Base-by-base conservation (phyloP, 2,329 filamentous ascomycete genomes). In the Chaetomiaceae sp. region DNA sequence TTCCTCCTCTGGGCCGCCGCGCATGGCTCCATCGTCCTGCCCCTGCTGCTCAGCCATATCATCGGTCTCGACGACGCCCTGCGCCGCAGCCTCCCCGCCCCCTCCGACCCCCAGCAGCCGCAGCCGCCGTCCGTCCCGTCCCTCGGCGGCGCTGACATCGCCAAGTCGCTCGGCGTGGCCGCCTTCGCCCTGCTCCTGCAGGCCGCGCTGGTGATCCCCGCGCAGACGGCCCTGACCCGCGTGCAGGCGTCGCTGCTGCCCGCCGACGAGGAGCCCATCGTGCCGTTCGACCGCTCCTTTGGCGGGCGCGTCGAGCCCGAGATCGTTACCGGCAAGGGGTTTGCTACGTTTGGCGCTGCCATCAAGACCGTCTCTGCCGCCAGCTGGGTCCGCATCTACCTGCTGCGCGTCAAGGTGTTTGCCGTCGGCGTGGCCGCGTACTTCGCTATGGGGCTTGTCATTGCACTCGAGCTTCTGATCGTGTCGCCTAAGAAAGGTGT, bases 221-320 rank as follows among this genome's bases (percentile, higher is more conserved):
- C 88, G 34, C 78, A 81, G 53, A 86, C 92, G 27, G 80, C 88
- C 19, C 81, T 95, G 53, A 77, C 86, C 58, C 89, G 92, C 56
- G 83, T 96, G 31, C 89, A 95, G 66, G 90, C 91, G 6, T 92
- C 88, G 43, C 82, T 96, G 60, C 81, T 97, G 3, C 81, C 89
- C 0, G 85, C 89, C 53, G 83, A 88, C 16, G 79, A 90, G 58
- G 86, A 95, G 70, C 83, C 88, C 21, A 87, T 96, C 57, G 84
- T 97, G 31, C 85, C 89, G 27, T 96, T 97, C 62, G 92, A 97
- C 74, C 87, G 90, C 58, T 85, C 85, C 25, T 95, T 95, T 63
- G 81, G 79, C 56, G 88, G 88, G 60, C 86, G 83, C 65, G 81
- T 92, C 23, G 81, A 85, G 57, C 83, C 87, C n/a, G 79, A 81